Percentiles rank a stretch among this genome's conserved stretches.
Conservation (phyloP, 495 filamentous ascomycete species). For the Evernia prunastri region DNA sequence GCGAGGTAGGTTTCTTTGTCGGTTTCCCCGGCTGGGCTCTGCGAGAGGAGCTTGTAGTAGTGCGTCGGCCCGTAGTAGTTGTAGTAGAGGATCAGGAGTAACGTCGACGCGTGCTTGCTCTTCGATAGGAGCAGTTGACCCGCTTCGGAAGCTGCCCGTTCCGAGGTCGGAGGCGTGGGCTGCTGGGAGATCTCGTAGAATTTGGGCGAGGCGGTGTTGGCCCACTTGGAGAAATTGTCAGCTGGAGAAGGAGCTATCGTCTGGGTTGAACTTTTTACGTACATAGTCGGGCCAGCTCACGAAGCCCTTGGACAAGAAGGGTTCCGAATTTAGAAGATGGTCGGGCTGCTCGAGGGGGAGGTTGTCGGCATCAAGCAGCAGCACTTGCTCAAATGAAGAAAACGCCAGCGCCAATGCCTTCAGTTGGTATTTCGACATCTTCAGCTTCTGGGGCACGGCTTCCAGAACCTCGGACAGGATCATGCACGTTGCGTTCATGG, state of each 20-base stretch:
- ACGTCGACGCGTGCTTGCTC: conserved; percentile 42
- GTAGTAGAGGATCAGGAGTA: conserved; percentile 57
- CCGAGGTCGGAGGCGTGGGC: conserved; percentile 35
- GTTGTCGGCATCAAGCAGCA: conserved; percentile 57
- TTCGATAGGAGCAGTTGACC: conserved; percentile 56
- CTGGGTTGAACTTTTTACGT: neutral
- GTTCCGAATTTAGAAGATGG: conserved; percentile 43
- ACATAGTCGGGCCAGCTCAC: conserved; percentile 57
- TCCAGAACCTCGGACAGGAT: conserved; percentile 42
- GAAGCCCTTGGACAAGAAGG: conserved; percentile 47
- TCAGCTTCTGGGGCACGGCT: conserved; percentile 25
- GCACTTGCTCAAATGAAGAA: conserved; percentile 53
- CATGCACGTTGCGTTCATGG: conserved; percentile 47
- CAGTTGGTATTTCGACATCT: conserved; percentile 49
- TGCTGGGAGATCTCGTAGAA: conserved; percentile 51
- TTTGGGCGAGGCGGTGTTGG: conserved; percentile 42
- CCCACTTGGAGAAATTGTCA: conserved; percentile 34
- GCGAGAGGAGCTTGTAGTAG: conserved; percentile 53
- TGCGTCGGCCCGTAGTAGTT: conserved; percentile 54
- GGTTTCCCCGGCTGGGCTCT: conserved; percentile 51
- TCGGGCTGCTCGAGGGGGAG: conserved; percentile 50
- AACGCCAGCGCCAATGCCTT: conserved; percentile 56
- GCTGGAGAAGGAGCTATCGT: neutral
- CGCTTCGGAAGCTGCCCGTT: conserved; percentile 46
- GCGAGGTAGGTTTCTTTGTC: conserved; percentile 61